Conservation (phyloP, 805 yeast genomes). For the Yamadazyma sp. region DNA sequence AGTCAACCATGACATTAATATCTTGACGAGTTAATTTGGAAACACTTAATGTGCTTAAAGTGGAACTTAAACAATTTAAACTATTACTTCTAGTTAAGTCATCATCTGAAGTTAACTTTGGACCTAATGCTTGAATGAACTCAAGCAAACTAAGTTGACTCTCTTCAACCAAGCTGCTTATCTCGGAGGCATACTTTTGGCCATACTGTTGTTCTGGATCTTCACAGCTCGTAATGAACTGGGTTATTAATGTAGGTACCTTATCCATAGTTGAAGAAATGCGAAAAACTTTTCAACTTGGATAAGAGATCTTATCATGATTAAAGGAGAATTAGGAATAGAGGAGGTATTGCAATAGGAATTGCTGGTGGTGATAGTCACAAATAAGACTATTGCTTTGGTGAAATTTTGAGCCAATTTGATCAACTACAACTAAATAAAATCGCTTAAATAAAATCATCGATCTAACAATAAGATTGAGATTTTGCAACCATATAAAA, state of each 20-base stretch:
- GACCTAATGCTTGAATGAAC: slow-evolving; percentile 59
- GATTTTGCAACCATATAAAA: too few species aligned
- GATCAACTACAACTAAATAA: too few species aligned
- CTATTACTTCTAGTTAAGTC: slow-evolving; percentile 48
- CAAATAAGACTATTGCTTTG: too few species aligned
- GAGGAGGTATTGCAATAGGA: too few species aligned
- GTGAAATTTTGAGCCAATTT: too few species aligned
- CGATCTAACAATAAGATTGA: too few species aligned
- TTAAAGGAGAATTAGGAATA: too few species aligned
- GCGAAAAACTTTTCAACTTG: too few species aligned
- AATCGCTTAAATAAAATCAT: too few species aligned
- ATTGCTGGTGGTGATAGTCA: too few species aligned
- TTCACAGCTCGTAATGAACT: slow-evolving; percentile 33
- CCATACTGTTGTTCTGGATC: slow-evolving; percentile 16
- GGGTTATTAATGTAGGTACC: slow-evolving; percentile 26
- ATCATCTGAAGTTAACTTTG: slow-evolving; percentile 58
- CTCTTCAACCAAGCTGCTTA: slow-evolving; percentile 21
- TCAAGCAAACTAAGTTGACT: slow-evolving; percentile 41
- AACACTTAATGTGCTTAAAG: slow-evolving; percentile 24
- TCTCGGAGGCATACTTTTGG: slow-evolving; percentile 16
- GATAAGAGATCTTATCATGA: too few species aligned
- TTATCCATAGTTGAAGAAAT: slow-evolving; percentile 1
- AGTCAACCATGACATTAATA: slow-evolving; percentile 49
- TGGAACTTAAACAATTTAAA: slow-evolving; percentile 37
- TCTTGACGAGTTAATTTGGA: slow-evolving; percentile 42